Evolutionary conservation across 139 green algal species (phyloP).

Genomic region (Tetradesmus lagerheimii): DNA sequence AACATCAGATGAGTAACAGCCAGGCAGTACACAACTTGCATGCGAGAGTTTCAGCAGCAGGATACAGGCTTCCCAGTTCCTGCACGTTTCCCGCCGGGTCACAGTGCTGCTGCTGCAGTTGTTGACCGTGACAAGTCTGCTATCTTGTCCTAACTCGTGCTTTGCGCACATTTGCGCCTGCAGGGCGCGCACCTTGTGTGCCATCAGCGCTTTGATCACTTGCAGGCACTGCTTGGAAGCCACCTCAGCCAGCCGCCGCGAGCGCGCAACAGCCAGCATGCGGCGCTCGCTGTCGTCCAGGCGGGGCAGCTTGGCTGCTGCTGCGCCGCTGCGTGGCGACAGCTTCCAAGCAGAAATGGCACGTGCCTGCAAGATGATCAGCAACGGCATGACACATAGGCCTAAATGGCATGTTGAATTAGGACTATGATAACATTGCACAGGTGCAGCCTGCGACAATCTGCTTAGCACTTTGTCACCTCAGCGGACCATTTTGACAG

Average conservation of each 20-base stretch:
- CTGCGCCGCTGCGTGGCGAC: background rate
- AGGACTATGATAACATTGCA: too few relatives aligned
- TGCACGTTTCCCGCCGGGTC: too few relatives aligned
- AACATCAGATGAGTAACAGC: too few relatives aligned
- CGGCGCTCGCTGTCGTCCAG: slow-evolving; percentile 19
- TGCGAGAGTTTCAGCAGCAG: too few relatives aligned
- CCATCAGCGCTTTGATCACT: slow-evolving; percentile 44
- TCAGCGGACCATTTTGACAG: too few relatives aligned
- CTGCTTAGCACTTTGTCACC: too few relatives aligned
- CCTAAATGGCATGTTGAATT: too few relatives aligned
- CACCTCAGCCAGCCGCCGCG: slow-evolving; percentile 19
- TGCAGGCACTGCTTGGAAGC: slow-evolving; percentile 41
- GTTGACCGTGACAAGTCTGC: too few relatives aligned
- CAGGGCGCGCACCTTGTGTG: slow-evolving; percentile 46
- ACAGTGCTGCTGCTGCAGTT: background rate
- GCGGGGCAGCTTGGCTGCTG: background rate
- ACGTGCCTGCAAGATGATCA: background rate
- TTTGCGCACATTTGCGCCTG: too few relatives aligned
- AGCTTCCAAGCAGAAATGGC: slow-evolving; percentile 10
- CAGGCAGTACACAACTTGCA: background rate
- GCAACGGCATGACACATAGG: background rate
- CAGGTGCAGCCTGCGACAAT: too few relatives aligned
- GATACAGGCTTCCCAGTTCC: too few relatives aligned
- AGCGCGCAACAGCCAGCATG: background rate
- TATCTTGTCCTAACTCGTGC: too few relatives aligned